These are phyloP conservation scores for Stephanodiscus minutulus DNA, from an alignment of 108 stramenopile species.

Conservation along the genomic window DNA sequence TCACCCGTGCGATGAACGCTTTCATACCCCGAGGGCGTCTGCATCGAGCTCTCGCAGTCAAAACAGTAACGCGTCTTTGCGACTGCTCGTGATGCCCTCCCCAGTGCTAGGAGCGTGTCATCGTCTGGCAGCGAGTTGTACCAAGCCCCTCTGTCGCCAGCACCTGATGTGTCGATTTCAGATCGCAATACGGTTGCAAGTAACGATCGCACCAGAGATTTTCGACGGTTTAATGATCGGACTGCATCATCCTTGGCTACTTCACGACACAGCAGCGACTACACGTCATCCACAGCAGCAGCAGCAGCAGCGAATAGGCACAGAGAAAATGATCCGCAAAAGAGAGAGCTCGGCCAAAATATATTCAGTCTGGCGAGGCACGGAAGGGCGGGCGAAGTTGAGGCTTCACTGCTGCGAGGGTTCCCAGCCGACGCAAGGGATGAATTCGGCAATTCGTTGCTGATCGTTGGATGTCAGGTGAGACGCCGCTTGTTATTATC, in stretches of 20 bases:
- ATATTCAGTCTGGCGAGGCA: conserved; percentile 68
- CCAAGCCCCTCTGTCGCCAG: background rate
- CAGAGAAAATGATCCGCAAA: background rate
- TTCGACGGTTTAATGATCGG: background rate
- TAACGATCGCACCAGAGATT: conserved; percentile 8
- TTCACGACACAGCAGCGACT: background rate
- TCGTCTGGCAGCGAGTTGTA: background rate
- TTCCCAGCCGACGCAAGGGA: conserved; percentile 50
- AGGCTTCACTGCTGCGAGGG: conserved; percentile 53
- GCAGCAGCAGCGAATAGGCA: background rate
- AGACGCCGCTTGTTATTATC: background rate
- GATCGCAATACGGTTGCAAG: too few relatives aligned
- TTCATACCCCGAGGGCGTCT: conserved; percentile 1
- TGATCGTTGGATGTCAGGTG: background rate
- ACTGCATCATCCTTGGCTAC: background rate
- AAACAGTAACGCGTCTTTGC: conserved; percentile 1
- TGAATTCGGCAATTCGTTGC: background rate
- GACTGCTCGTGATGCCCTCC: background rate
- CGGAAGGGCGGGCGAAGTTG: conserved; percentile 57
- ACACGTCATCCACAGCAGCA: background rate
- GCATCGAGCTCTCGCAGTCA: background rate
- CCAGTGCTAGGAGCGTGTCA: background rate
- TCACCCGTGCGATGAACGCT: conserved; percentile 5
- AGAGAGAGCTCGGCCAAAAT: conserved; percentile 5
- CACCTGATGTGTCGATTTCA: too few relatives aligned